Evolutionary conservation across 352 stramenopile genomes (phyloP), one percentile per base, ranked within the genome.

Genomic region (Sclerospora graminicola): DNA sequence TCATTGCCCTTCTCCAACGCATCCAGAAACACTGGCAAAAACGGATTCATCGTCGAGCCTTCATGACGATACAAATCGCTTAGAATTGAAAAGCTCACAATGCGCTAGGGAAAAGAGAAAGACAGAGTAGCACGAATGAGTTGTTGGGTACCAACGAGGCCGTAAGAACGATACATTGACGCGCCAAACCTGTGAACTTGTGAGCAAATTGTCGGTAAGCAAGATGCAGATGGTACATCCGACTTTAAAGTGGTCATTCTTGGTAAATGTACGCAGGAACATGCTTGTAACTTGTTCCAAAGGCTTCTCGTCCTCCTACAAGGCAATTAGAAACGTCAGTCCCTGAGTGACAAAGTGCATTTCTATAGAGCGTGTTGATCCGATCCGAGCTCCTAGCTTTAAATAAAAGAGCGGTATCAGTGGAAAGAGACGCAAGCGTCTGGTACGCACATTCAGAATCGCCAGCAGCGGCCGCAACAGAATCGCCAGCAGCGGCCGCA

Each of bases 221-320:
- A 96, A 41, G 51, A 94, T 89, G 60, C 76, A 93, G 47, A 96
- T 74, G 28, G 78, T 88, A 65, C 83, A 96, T 51, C 85, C 85
- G 37, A 91, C 71, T 82, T 89, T 89, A 53, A 91, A 91, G 57
- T 91, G 80, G 57, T 89, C 80, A 44, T 87, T 91, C 57, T 91
- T 91, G 35, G 70, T 87, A 57, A 89, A 91, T 7, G 80, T 86
- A 30, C 72, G 70, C 41, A 78, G 48, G 50, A 89, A 89, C 38
- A 77, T 57, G 34, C 58, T 74, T 8, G 58, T 47, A 18, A 91
- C 80, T 45, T 82, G 66, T 43, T 91, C 80, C 28, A 91, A 43
- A 29, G 77, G 69, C 60, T 89, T 91, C 45, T 91, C 77, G 41
- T 89, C 78, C 57, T 91, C 77, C 80, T 91, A 41, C 9, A 43